These are phyloP conservation scores for Cytospora paraplurivora DNA, from an alignment of 2,329 filamentous ascomycete genomes.

Conservation along the genomic window DNA sequence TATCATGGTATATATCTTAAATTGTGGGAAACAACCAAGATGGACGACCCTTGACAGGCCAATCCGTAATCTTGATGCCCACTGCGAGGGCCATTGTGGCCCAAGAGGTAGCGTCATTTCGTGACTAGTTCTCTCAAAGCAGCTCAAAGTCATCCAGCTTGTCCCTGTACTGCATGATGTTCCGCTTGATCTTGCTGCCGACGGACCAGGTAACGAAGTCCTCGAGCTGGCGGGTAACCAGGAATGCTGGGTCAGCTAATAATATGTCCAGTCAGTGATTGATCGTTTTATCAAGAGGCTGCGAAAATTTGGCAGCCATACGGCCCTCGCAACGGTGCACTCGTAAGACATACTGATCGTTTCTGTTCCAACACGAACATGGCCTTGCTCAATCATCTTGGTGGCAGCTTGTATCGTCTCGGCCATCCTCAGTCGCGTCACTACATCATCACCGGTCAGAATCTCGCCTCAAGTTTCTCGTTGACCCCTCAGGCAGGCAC, in stretches of 20 bases:
- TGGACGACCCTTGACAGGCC: not conserved
- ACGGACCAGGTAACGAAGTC: slow-evolving; percentile 97
- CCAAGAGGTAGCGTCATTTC: not conserved
- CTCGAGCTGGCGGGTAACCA: slow-evolving; percentile 88
- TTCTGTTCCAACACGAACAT: slow-evolving; percentile 88
- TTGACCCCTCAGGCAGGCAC: slow-evolving; percentile 41
- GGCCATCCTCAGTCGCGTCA: slow-evolving; percentile 88
- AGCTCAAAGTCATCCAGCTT: slow-evolving; percentile 96
- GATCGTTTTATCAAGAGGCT: not conserved
- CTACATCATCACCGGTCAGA: not conserved
- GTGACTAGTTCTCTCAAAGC: slow-evolving; percentile 53
- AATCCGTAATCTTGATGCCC: not conserved
- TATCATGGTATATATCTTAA: not conserved
- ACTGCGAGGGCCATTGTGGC: not conserved
- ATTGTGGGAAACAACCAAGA: not conserved
- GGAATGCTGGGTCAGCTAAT: slow-evolving; percentile 74
- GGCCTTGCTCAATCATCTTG: slow-evolving; percentile 90
- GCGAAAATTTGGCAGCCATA: not conserved
- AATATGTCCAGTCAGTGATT: slow-evolving; percentile 1
- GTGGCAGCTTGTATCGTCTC: slow-evolving; percentile 83
- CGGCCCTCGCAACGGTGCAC: not conserved
- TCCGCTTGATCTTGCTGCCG: slow-evolving; percentile 94
- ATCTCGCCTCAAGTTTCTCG: slow-evolving; percentile 35
- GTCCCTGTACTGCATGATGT: slow-evolving; percentile 92
- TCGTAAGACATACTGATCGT: slow-evolving; percentile 59